Evolutionary conservation across 306 rosid species (phyloP).

Genomic region (Alnus rubra): DNA sequence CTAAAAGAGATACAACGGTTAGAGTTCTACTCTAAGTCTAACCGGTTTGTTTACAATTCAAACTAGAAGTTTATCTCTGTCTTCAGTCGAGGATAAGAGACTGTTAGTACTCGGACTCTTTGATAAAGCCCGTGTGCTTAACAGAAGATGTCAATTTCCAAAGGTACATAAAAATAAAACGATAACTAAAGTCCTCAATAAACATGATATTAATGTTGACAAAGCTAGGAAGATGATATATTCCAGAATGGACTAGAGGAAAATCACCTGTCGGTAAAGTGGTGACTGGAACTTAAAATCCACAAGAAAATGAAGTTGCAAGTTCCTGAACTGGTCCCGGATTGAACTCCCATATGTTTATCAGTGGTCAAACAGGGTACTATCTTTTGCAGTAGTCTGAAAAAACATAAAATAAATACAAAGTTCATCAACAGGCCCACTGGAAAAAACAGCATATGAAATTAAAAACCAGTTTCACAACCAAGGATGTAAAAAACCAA

Average conservation of each 20-base stretch:
- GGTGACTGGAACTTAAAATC: slow-evolving; percentile 96
- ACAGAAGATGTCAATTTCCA: not conserved
- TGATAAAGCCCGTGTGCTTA: no score
- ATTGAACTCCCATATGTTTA: slow-evolving; percentile 87
- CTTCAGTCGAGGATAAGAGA: no score
- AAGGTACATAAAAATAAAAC: not conserved
- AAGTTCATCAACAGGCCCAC: slow-evolving; percentile 10
- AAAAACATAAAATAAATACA: slow-evolving; percentile 22
- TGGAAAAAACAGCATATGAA: not conserved
- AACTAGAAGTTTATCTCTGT: no score
- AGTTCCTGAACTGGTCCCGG: slow-evolving; percentile 86
- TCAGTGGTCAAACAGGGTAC: slow-evolving; percentile 81
- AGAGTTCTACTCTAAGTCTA: no score
- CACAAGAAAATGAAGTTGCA: slow-evolving; percentile 84
- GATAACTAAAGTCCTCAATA: not conserved
- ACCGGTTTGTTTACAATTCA: no score
- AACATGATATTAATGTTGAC: slow-evolving; percentile 20
- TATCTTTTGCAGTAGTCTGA: slow-evolving; percentile 75
- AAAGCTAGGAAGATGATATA: slow-evolving; percentile 9
- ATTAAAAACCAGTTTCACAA: not conserved
- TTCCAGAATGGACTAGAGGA: slow-evolving; percentile 7
- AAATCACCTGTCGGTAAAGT: slow-evolving; percentile 80
- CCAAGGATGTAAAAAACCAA: slow-evolving; percentile 9
- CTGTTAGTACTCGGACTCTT: no score
- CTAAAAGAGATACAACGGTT: no score